phyloP scores from a whole-genome alignment of 352 stramenopile genomes.

The Aphanomyces cochlioides region DNA sequence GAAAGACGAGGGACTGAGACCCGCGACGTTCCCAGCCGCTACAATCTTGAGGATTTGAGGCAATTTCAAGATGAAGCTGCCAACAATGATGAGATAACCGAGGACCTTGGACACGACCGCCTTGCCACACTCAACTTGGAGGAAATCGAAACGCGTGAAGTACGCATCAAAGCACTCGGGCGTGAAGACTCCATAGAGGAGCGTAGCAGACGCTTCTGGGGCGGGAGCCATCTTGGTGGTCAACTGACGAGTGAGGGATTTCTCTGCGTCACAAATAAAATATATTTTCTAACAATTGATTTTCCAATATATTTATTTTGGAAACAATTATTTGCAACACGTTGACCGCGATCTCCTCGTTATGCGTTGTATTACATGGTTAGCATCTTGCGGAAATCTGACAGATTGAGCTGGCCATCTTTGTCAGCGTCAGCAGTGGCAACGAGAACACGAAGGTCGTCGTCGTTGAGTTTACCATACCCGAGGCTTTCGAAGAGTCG shows the following conservation, averaged over 20 bases:
- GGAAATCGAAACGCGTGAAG: slow-evolving; percentile 74
- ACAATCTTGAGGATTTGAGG: slow-evolving; percentile 89
- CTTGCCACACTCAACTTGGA: slow-evolving; percentile 80
- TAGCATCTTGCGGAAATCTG: slow-evolving; percentile 78
- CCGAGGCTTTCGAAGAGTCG: slow-evolving; percentile 79
- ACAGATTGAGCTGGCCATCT: slow-evolving; percentile 72
- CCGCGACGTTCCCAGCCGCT: slow-evolving; percentile 70
- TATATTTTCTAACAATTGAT: too few relatives aligned
- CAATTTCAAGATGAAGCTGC: slow-evolving; percentile 81
- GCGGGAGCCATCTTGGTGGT: background rate
- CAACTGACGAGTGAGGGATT: background rate
- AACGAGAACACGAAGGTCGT: slow-evolving; percentile 79
- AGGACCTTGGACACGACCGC: slow-evolving; percentile 76
- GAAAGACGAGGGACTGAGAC: slow-evolving; percentile 78
- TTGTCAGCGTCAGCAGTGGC: slow-evolving; percentile 81
- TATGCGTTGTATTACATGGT: too few relatives aligned
- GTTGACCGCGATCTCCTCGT: background rate
- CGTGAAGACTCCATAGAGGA: slow-evolving; percentile 69
- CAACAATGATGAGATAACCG: slow-evolving; percentile 85
- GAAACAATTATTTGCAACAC: background rate
- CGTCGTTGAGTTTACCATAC: slow-evolving; percentile 74
- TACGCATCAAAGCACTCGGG: slow-evolving; percentile 78
- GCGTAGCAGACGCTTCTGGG: slow-evolving; percentile 31
- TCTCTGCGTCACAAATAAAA: background rate
- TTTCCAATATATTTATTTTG: background rate